phyloP scores from a whole-genome alignment of 306 rosid genomes.

The Glycine soja region DNA sequence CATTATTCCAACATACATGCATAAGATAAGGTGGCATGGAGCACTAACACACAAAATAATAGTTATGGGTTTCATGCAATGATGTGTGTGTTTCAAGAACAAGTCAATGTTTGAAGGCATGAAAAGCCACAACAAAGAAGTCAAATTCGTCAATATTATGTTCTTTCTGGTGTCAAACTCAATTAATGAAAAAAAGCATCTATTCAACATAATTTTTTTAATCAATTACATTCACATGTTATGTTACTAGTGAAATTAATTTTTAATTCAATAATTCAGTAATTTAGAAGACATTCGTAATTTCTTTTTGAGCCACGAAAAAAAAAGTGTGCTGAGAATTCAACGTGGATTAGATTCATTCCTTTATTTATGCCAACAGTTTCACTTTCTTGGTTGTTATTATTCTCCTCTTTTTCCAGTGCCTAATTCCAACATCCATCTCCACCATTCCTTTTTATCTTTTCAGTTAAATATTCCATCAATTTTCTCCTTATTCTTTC shows the following conservation, averaged over 20 bases:
- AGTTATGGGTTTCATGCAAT: not conserved
- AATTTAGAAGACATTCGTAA: no score
- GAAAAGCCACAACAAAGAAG: no score
- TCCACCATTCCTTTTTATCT: conserved; percentile 25
- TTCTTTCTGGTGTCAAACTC: not conserved
- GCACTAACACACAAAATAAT: not conserved
- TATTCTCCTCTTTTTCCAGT: not conserved
- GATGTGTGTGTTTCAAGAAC: not conserved
- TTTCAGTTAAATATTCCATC: conserved; percentile 24
- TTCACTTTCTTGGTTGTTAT: conserved; percentile 13
- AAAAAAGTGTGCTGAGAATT: not conserved
- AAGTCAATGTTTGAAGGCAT: not conserved
- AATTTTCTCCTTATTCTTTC: not conserved
- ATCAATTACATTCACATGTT: no score
- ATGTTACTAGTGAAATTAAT: no score
- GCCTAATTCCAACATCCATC: not conserved
- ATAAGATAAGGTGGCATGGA: not conserved
- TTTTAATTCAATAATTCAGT: no score
- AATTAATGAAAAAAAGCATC: no score
- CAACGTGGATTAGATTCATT: not conserved
- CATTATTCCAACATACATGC: not conserved
- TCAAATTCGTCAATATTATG: not conserved
- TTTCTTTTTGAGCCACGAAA: no score
- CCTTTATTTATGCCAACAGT: not conserved
- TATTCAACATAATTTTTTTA: no score